Base-by-base conservation (phyloP, 495 filamentous ascomycete species). In the Penicillium paxilli region DNA sequence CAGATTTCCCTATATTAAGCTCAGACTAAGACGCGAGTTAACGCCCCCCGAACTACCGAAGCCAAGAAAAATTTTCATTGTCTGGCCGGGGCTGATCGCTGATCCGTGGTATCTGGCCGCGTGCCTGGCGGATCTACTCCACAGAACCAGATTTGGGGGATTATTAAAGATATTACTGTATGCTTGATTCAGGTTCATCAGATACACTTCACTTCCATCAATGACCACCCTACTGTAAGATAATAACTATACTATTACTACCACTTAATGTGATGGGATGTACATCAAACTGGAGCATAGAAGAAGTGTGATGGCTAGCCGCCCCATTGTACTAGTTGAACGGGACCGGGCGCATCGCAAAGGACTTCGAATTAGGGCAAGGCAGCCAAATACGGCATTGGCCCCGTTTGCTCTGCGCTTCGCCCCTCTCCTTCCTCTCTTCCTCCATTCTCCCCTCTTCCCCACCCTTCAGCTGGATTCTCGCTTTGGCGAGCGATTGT, bases 1-100 rank as follows among this genome's bases (percentile, higher is more conserved):
- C 40, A 42, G 40, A 42, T 42, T n/a, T 42, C 21, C 3, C 21
- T 42, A 42, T 42, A 42, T 22, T 42, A 42, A 42, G 40, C 40
- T 42, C 40, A 14, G 19, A 20, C 21, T 42, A 42, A 9, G 20
- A 20, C 9, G n/a, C 10, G 21, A 42, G 23, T 23, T 21, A 42
- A 42, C 17, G 40, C 40, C 40, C 19, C 17, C 21, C 40, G 21
- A 42, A 42, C 21, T 42, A 19, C 40, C 40, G 40, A 42, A 21
- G 40, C 40, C 40, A 42, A 42, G 40, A 42, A 9, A 42, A 42
- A 14, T 23, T 42, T 23, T 21, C 40, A 23, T 2, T 8, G n/a
- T 42, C 20, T 41, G 40, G 2, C 40, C 20, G 19, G 40, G 19
- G 40, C 40, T 38, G 35, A 38, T 38, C 35, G 35, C 14, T 38